Evolutionary conservation across 176 grass and related monocot species (phyloP), one percentile per base, ranked within the genome.

Genomic region (Areca catechu): DNA sequence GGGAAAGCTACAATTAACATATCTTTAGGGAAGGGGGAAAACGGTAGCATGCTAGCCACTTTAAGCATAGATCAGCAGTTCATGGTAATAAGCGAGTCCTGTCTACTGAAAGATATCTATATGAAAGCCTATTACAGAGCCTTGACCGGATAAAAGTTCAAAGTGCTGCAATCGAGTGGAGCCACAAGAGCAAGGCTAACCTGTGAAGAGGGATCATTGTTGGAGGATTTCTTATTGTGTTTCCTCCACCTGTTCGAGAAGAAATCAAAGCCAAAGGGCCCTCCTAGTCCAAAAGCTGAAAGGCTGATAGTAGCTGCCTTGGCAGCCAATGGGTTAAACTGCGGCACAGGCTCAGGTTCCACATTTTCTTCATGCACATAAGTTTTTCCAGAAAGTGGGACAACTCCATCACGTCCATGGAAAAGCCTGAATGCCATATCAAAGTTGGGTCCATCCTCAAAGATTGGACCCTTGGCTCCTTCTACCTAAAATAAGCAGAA

Each of bases 371-470:
- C 28, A 63, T 19, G 65, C 15, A 76, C 61, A 76, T 74, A 90
- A 66, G 75, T 76, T 58, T 73, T 76, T 73, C 76, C 82, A 19
- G 82, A 81, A 73, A 90, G 86, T 47, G 86, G 86, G 22, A 90
- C 75, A 62, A 90, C 78, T 53, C 86, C 86, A 74, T 90, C 82
- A 7, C 27, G 58, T 57, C 82, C 82, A 70, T 90, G 86, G 60
- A 90, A 90, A 62, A 85, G 63, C 61, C 59, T 90, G 72, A 90
- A 90, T 59, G 86, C 82, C 10, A 82, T 79, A 52, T 85, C 82
- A 59, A 90, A 90, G 15, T 69, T 76, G 21, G 82, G 82, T 5
- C 82, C 86, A 48, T 90, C 86, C 68, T 90, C 86, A 79, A 90
- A 90, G 66, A 85, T 90, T 15, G 82, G 86, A 51, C 78, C 75